A percentile compares a stretch with the other conserved stretches of the same genome.
Evolutionary conservation across 495 filamentous ascomycete species (phyloP).

Genomic region (Aspergillus egyptiacus): DNA sequence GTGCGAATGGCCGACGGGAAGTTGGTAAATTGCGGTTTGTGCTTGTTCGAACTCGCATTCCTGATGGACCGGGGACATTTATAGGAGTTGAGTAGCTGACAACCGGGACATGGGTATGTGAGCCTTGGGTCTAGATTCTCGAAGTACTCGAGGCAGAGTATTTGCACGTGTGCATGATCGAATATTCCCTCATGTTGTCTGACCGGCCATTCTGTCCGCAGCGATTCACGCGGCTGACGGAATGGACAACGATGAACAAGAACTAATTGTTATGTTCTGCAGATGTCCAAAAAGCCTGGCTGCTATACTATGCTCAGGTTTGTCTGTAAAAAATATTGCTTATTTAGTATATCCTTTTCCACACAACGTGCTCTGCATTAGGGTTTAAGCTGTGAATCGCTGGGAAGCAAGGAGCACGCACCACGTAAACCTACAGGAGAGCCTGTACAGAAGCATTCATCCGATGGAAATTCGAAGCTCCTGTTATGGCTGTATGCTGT

Average conservation of each 20-base stretch:
- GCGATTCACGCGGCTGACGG: slow-evolving; percentile 6
- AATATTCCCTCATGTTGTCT: slow-evolving; percentile 15
- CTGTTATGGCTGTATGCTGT: not conserved
- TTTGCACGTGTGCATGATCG: slow-evolving; percentile 8
- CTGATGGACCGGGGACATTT: slow-evolving; percentile 12
- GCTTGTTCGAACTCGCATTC: slow-evolving; percentile 21
- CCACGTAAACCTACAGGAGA: not conserved
- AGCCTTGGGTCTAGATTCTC: slow-evolving; percentile 10
- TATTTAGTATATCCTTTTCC: slow-evolving; percentile 1
- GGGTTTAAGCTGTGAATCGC: not conserved
- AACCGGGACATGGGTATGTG: not conserved
- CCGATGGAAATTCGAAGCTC: not conserved
- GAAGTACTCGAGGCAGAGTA: slow-evolving; percentile 3
- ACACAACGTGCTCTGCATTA: not conserved
- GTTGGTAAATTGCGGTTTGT: slow-evolving; percentile 26
- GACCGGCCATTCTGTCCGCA: slow-evolving; percentile 16
- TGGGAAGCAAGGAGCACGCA: not conserved
- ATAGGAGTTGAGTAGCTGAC: slow-evolving; percentile 1
- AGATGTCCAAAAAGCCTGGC: not conserved
- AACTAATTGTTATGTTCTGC: not conserved
- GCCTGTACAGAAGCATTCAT: not conserved
- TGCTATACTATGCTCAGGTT: not conserved
- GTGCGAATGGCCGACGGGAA: slow-evolving; percentile 34
- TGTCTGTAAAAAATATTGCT: slow-evolving; percentile 8
- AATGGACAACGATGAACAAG: slow-evolving; percentile 2